Percentiles rank a stretch among this genome's conserved stretches.
Evolutionary conservation across 352 stramenopile genomes (phyloP).

Genomic region (Phytophthora sp.): DNA sequence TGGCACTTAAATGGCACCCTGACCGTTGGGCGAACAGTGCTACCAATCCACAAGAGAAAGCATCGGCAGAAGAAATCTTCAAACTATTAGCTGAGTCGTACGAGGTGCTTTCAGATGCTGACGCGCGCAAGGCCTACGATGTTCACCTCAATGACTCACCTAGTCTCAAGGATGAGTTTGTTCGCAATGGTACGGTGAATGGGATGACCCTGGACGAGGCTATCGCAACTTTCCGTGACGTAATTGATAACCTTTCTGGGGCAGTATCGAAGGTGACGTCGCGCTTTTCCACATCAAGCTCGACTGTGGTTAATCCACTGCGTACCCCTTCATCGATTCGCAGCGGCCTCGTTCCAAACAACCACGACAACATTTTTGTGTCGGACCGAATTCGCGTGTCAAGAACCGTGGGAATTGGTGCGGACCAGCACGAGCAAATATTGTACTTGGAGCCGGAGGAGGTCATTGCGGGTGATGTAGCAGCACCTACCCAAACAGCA

Average conservation of each 20-base stretch:
- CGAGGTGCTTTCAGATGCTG: slow-evolving; percentile 74
- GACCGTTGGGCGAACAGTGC: slow-evolving; percentile 72
- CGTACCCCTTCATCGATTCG: slow-evolving; percentile 35
- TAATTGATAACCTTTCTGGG: slow-evolving; percentile 67
- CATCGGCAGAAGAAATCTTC: slow-evolving; percentile 79
- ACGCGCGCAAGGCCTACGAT: slow-evolving; percentile 72
- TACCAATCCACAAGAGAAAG: slow-evolving; percentile 56
- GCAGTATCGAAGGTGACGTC: slow-evolving; percentile 65
- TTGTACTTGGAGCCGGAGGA: slow-evolving; percentile 85
- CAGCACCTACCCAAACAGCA: slow-evolving; percentile 37
- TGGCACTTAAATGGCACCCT: slow-evolving; percentile 89
- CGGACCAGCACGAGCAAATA: slow-evolving; percentile 68
- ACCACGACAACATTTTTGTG: slow-evolving; percentile 86
- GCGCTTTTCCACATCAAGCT: slow-evolving; percentile 73
- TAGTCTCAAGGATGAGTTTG: slow-evolving; percentile 77
- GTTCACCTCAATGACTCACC: slow-evolving; percentile 49
- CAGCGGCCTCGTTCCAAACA: slow-evolving; percentile 65
- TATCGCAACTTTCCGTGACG: slow-evolving; percentile 79
- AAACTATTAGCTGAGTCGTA: slow-evolving; percentile 88
- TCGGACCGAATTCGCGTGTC: slow-evolving; percentile 73
- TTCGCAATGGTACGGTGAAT: slow-evolving; percentile 76
- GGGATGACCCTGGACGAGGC: slow-evolving; percentile 88
- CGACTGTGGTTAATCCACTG: slow-evolving; percentile 66
- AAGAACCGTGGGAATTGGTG: slow-evolving; percentile 61
- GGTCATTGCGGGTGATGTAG: slow-evolving; percentile 59